Percentiles rank a stretch among this genome's conserved stretches.
These are phyloP conservation scores for Butyriboletus loyo DNA, from an alignment of 768 basidiomycete species.

Conservation along the genomic window DNA sequence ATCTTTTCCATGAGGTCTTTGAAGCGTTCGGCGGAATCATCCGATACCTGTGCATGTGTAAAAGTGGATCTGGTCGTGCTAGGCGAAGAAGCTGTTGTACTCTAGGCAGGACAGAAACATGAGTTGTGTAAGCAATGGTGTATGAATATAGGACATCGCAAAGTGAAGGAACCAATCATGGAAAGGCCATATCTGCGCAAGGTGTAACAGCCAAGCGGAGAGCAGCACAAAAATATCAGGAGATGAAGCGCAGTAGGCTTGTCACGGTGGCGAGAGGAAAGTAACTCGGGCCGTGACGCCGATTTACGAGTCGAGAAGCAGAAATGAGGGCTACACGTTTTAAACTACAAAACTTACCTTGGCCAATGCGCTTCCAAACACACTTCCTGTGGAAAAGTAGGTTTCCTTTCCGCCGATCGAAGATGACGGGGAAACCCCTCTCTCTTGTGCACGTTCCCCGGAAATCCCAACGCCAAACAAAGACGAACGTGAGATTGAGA, in stretches of 20 bases:
- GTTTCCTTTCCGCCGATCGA: not conserved
- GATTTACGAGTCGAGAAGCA: not conserved
- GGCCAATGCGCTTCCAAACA: conserved; percentile 37
- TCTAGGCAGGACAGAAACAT: conserved; percentile 10
- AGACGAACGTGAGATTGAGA: conserved; percentile 26
- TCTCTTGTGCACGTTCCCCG: not conserved
- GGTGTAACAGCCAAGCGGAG: not conserved
- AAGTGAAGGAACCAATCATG: conserved; percentile 8
- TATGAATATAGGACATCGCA: not conserved
- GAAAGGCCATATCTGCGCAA: conserved; percentile 9
- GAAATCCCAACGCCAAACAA: conserved; percentile 17
- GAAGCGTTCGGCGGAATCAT: conserved; percentile 36
- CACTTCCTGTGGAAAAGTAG: conserved; percentile 36
- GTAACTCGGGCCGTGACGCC: not conserved
- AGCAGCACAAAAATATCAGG: not conserved
- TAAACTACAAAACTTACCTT: conserved; percentile 14
- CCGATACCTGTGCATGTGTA: conserved; percentile 1
- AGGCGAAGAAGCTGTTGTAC: not conserved
- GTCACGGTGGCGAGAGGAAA: not conserved
- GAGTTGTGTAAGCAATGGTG: conserved; percentile 11
- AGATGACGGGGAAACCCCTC: not conserved
- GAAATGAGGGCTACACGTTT: conserved; percentile 8
- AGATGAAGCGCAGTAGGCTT: not conserved
- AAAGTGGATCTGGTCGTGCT: conserved; percentile 10
- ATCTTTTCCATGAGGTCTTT: conserved; percentile 60